Base-by-base conservation (phyloP, 306 rosid species). In the Sicyos edulis region DNA sequence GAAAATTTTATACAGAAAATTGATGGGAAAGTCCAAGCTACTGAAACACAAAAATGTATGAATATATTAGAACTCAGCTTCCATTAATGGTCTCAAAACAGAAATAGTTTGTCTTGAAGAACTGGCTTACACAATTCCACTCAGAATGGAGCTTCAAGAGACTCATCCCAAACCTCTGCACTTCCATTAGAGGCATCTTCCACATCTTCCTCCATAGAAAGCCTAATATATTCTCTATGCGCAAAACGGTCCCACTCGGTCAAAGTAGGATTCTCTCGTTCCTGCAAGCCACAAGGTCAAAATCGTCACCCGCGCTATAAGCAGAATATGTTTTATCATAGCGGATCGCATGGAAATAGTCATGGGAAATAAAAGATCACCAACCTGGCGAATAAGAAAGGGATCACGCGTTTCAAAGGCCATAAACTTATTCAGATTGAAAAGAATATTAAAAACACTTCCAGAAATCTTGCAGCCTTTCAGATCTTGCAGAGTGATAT, bases 181-280 rank as follows among this genome's bases (percentile, higher is more conserved):
- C 99, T 95, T 67, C 99, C 99, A 52, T 95, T 95, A 71, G 99
- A 95, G 80, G 53, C 99, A 78, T 95, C 99, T 87, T 95, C 99
- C 72, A 91, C 99, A 77, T 95, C 99, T 87, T 95, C 99, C 83
- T 95, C 99, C 99, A 95, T 95, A 54, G 99, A 95, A 80, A 95
- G 99, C 78, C 99, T 89, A 62, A 91, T 95, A 83, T 95, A 95
- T 84, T 95, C 99, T 82, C 99, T 89, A 81, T 95, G 99, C 11
- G 99, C 99, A 84, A 91, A 95, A 65, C 99, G 99, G 75, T 95
- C 99, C 99, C 99, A 95, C 73, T 95, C 99, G 40, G 99, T 95
- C 95, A 91, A 82, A 42, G 97, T 89, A 75, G 99, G 99, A 85
- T 95, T 95, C 83, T 95, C 99, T 15, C 99, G 99, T 79, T 95